Evolutionary conservation across 2,329 filamentous ascomycete species (phyloP), one percentile per base, ranked within the genome.

Genomic region (Calonectria pseudoreteaudii): DNA sequence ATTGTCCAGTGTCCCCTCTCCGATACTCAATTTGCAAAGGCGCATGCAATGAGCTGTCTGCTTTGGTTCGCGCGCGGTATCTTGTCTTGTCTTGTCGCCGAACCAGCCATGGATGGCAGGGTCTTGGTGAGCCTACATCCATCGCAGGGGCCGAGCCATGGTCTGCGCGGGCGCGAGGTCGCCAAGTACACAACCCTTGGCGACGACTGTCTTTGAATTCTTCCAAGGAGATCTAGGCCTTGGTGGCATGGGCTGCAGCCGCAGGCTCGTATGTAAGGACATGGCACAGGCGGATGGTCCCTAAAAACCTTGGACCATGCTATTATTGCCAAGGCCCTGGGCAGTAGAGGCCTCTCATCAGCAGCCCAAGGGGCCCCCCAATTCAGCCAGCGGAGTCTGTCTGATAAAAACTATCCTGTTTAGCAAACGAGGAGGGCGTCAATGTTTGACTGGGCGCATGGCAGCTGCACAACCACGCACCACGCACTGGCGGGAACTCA

Each of bases 401-500:
- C 41, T 62, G 56, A 26, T 60, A 13, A 28, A 38, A 60, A 60
- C 30, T 28, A 60, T 38, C 26, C 56, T 11, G 28, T 34, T 31
- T 52, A 14, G 49, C 36, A 31, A 56, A 49, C 20, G 9, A 53
- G 41, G n/a, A 70, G 67, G 47, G 65, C 49, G 62, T 74, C 44
- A 56, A 65, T 66, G 38, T 70, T 69, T n/a, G 60, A 31, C 50
- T 50, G 70, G 70, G 52, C 28, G 65, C 52, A 72, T 60, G 34
- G 56, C n/a, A 38, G 34, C 56, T 26, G 34, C 56, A 60, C 56
- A 60, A 60, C 56, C 34, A 68, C 49, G 56, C 73, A 64, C 60
- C 41, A 70, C 64, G 68, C 31, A 60, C 68, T 73, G 58, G 69
- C 70, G 36, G 69, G 72, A 74, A 66, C 49, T 70, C 73, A 68